phyloP scores from a whole-genome alignment of 208 protist genomes.

The Porcisia hertigi region DNA sequence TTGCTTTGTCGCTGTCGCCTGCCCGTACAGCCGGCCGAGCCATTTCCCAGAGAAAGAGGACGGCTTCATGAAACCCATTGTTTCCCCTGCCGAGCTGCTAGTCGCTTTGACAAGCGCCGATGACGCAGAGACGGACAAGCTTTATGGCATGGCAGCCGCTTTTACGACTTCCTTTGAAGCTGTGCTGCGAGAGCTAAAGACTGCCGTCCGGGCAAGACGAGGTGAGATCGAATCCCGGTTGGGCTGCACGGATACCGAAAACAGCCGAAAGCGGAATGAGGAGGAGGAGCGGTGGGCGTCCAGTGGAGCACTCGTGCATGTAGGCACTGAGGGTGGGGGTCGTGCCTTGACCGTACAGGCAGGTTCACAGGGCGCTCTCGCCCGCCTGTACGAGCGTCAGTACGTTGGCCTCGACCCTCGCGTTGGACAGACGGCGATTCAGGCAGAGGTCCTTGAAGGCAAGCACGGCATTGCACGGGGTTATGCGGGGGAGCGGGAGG shows the following conservation, averaged over 20 bases:
- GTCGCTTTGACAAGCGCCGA: slow-evolving; percentile 57
- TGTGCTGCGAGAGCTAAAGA: slow-evolving; percentile 34
- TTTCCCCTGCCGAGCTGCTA: slow-evolving; percentile 87
- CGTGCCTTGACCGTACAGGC: slow-evolving; percentile 24
- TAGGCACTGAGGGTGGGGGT: slow-evolving; percentile 11
- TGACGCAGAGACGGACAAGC: slow-evolving; percentile 24
- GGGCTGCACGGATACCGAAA: slow-evolving; percentile 3
- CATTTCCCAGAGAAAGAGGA: slow-evolving; percentile 78
- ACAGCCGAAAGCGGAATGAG: neutral
- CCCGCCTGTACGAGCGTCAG: slow-evolving; percentile 62
- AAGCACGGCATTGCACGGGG: slow-evolving; percentile 81
- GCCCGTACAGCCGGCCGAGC: slow-evolving; percentile 77
- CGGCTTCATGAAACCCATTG: slow-evolving; percentile 84
- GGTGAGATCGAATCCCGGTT: neutral
- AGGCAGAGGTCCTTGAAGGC: slow-evolving; percentile 65
- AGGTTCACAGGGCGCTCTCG: slow-evolving; percentile 49
- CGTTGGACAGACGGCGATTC: slow-evolving; percentile 75
- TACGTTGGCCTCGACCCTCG: slow-evolving; percentile 81
- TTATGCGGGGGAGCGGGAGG: slow-evolving; percentile 61
- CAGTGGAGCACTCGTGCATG: slow-evolving; percentile 24
- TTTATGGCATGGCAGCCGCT: slow-evolving; percentile 57
- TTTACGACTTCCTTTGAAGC: slow-evolving; percentile 71
- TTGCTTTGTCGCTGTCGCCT: slow-evolving; percentile 85
- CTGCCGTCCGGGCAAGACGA: slow-evolving; percentile 8
- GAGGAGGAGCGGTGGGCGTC: slow-evolving; percentile 19